Base-by-base conservation (phyloP, 2,329 filamentous ascomycete genomes). In the Colletotrichum scovillei region DNA sequence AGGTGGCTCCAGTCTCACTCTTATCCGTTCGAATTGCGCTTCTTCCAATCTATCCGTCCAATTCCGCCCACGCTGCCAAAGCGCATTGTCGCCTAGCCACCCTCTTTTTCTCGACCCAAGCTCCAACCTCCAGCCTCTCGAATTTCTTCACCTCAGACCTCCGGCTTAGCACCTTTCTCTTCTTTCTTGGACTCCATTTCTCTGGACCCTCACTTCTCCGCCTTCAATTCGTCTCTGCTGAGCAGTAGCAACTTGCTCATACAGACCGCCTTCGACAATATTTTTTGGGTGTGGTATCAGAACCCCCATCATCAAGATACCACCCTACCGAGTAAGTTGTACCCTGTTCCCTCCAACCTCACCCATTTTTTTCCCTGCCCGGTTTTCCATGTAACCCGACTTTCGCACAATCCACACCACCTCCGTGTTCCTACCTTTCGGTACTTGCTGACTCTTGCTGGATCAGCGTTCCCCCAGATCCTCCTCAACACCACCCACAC, bases 51-150 rank as follows among this genome's bases (percentile, higher is more conserved):
- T 65, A n/a, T 70, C 70, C 46, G 56, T 63, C 32, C 55, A 35
- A 38, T 73, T 57, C 67, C 55, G 56, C 67, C 64, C 55, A 69
- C 56, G 22, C 67, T 56, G 32, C 70, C 60, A 70, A 66, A 70
- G 67, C 55, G 63, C 53, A 57, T 57, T 5, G 70, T 73, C 70
- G 70, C 70, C 70, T 73, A 73, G 67, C 70, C 70, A 73, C 70
- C 70, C 59, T 64, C 46, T 73, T 53, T 73, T 73, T 73, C 70
- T 70, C 62, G 12, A 64, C n/a, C 52, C 24, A 65, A 32, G 22
- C 60, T 52, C 70, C 70, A 73, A 62, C 70, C 70, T 52, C 70
- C 70, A 73, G 49, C 70, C 70, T 73, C 70, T 70, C 70, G 66
- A 73, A 70, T 73, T 72, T 65, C 67, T 30, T 30, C 67, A 38